Percentiles rank a stretch among this genome's conserved stretches.
Conservation (phyloP, 2,329 filamentous ascomycete species). For the Colletotrichum trifolii region DNA sequence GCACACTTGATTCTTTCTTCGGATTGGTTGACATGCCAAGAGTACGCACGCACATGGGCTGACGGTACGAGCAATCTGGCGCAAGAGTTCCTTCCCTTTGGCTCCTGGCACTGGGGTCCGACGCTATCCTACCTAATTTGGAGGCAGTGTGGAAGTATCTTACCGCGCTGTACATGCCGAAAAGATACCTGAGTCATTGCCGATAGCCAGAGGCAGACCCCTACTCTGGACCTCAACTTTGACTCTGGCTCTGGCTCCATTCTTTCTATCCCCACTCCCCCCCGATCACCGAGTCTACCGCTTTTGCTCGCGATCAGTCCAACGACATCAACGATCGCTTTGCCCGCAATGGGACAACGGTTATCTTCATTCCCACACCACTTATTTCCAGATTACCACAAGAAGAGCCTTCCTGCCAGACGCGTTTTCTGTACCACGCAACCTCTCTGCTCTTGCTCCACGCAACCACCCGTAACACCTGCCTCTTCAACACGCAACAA, state of each 20-base stretch:
- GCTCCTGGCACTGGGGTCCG: not conserved
- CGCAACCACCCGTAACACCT: not conserved
- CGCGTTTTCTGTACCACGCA: accelerated
- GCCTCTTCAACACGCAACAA: not conserved
- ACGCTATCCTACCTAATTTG: too few species aligned
- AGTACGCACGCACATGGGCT: not conserved
- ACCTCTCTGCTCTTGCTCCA: not conserved
- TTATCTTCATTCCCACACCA: slow-evolving; percentile 19
- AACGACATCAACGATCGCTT: slow-evolving; percentile 29
- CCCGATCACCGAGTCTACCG: slow-evolving; percentile 34
- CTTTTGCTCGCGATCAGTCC: slow-evolving; percentile 34
- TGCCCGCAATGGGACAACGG: slow-evolving; percentile 20
- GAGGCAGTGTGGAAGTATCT: too few species aligned
- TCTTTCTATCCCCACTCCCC: slow-evolving; percentile 23
- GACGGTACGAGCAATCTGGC: slow-evolving; percentile 5
- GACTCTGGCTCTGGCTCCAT: too few species aligned
- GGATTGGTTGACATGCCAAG: slow-evolving; percentile 12
- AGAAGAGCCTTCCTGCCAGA: slow-evolving; percentile 16
- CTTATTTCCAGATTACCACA: slow-evolving; percentile 11
- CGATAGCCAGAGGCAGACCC: slow-evolving; percentile 1
- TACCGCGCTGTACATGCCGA: too few species aligned
- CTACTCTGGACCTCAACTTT: slow-evolving; percentile 2
- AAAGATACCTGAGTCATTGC: not conserved
- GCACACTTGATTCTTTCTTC: not conserved
- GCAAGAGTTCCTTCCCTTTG: not conserved